phyloP scores from a whole-genome alignment of 176 grass and related monocot genomes.

The Zoysia japonica region DNA sequence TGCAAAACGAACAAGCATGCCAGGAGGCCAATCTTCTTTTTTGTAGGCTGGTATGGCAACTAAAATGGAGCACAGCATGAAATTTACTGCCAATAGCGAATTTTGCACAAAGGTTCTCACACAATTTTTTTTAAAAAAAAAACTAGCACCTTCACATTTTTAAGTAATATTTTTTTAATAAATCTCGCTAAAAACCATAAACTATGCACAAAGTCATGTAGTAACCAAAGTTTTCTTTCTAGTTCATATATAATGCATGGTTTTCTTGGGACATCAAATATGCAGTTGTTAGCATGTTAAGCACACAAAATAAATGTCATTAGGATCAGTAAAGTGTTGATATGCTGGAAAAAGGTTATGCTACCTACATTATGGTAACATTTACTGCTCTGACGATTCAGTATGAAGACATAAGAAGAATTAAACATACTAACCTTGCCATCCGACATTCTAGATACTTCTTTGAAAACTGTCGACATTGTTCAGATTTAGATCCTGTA shows the following conservation, averaged over 20 bases:
- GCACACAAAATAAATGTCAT: background rate
- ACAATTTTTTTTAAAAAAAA: background rate
- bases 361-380: background rate
- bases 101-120: background rate
- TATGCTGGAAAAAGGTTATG: background rate
- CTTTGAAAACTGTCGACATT: slow-evolving; percentile 67
- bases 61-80: slow-evolving; percentile 5
- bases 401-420: background rate
- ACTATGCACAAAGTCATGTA: background rate
- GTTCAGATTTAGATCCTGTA: slow-evolving; percentile 67
- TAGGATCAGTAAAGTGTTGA: slow-evolving; percentile 17
- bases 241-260: background rate
- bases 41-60: background rate
- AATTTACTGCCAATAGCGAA: background rate
- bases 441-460: slow-evolving; percentile 78
- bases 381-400: background rate
- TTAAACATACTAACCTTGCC: slow-evolving; percentile 52
- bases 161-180: background rate
- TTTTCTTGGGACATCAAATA: background rate
- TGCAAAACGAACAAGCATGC: background rate
- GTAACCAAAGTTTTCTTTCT: background rate
- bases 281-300: background rate
- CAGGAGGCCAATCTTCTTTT: background rate
- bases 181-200: background rate
- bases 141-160: background rate